Base-by-base conservation (phyloP, 169 alveolate genomes). In the Eimeria praecox region DNA sequence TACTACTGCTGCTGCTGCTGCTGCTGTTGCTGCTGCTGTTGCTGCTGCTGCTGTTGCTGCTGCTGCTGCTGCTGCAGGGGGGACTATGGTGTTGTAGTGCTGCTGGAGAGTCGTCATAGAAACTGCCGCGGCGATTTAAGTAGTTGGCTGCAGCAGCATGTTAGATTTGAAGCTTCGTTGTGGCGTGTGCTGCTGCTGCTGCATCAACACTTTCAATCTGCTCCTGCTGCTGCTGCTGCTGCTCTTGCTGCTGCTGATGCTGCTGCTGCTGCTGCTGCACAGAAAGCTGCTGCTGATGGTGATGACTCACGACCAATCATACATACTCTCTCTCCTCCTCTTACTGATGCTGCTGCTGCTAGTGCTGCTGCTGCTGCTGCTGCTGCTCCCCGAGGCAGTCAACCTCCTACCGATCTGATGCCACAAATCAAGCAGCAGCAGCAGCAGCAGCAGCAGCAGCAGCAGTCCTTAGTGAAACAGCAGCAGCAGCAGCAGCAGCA, bases 61-160 rank as follows among this genome's bases (percentile, higher is more conserved):
- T 80, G 62, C 56, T 75, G 90, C 46, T 40, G 62, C 38, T 42
- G 1, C 10, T 33, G 52, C 88, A 90, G 95, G 59, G 54, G 66
- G 20, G 95, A 90, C 88, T 90, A 90, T 75, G 95, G 95, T 35
- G 95, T 90, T 1, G 95, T 90, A 46, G 52, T 90, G 33, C 77
- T 90, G 62, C 59, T 90, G n/a, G 95, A 90, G 35, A 66, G 85
- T 42, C 52, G 95, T 14, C 95, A 90, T 35, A 30, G 71, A 16
- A 18, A 30, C 14, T 80, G 42, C 3, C 24, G 42, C 0, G 42
- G 42, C n/a, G 89, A 80, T 46, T 46, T 80, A 40, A 42, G 89
- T 22, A 33, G 89, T 10, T 80, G 89, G 89, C 64, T 80, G 27
- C 22, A 8, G 59, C 89, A 62, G 12, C 89, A 80, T 33, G 4